phyloP scores from a whole-genome alignment of 768 basidiomycete species.

The Tricholoma bakamatsutake region DNA sequence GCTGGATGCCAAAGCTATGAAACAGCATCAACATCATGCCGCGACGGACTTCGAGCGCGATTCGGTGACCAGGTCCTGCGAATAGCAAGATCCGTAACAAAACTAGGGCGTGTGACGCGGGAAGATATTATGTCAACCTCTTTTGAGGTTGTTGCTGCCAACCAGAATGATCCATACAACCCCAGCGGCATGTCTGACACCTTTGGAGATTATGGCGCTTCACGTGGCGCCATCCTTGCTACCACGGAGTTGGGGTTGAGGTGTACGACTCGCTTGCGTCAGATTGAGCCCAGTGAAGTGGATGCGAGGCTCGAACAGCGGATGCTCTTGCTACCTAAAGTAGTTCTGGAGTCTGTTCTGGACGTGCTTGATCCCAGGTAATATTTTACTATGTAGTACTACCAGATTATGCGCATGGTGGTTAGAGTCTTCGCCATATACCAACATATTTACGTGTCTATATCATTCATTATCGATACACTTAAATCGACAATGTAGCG shows the following conservation, averaged over 20 bases:
- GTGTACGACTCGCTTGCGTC: constrained; percentile 49
- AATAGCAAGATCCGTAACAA: constrained; percentile 58
- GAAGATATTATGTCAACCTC: constrained; percentile 77
- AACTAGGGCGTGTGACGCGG: constrained; percentile 55
- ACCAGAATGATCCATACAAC: constrained; percentile 47
- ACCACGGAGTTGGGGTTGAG: constrained; percentile 69
- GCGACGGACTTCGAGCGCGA: constrained; percentile 31
- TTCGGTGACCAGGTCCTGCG: constrained; percentile 59
- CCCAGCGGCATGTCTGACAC: constrained; percentile 28
- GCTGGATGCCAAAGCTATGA: constrained; percentile 51
- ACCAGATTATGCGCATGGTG: not conserved
- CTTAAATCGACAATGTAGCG: too few relatives aligned
- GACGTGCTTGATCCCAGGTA: constrained; percentile 33
- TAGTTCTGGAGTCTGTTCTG: constrained; percentile 66
- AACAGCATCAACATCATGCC: constrained; percentile 27
- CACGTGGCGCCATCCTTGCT: constrained; percentile 50
- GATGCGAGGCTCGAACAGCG: constrained; percentile 48
- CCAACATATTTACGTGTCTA: not conserved
- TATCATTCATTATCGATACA: not conserved
- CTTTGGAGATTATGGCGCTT: constrained; percentile 53
- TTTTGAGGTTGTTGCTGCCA: constrained; percentile 64
- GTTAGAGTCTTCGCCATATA: not conserved
- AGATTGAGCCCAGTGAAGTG: constrained; percentile 15
- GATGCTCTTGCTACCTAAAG: constrained; percentile 65
- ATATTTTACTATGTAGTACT: too few relatives aligned